Percentiles rank a stretch among this genome's conserved stretches.
phyloP scores from a whole-genome alignment of 2,329 filamentous ascomycete species.

The Fusarium luffae region DNA sequence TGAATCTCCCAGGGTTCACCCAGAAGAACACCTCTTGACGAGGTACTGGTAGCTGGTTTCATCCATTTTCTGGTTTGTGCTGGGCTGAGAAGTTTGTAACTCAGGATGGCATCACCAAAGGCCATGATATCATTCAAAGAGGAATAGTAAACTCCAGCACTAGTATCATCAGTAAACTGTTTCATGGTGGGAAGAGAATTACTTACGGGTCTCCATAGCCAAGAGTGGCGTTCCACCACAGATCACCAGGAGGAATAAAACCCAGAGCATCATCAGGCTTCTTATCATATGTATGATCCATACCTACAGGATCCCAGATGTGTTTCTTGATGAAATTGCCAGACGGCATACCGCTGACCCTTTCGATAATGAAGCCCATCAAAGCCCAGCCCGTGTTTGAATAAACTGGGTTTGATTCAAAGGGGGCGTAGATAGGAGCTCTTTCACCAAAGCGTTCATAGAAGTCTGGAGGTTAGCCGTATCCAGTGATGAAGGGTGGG shows the following conservation, averaged over 20 bases:
- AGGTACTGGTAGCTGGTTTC: conserved; percentile 6
- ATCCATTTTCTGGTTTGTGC: conserved; percentile 16
- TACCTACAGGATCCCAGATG: conserved; percentile 13
- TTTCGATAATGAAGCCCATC: conserved; percentile 15
- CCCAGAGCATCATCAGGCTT: conserved; percentile 10
- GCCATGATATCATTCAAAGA: conserved; percentile 11
- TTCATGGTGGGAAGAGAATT: fast-evolving
- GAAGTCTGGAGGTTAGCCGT: neutral
- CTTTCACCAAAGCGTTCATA: conserved; percentile 13
- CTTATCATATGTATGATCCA: neutral
- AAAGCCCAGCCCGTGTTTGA: conserved; percentile 6
- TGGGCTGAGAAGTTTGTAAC: neutral
- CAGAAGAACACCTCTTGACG: neutral
- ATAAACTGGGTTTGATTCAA: conserved; percentile 1
- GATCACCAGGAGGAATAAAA: neutral
- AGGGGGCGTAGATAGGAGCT: conserved; percentile 9
- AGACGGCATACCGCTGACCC: conserved; percentile 12
- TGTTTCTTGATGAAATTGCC: conserved; percentile 14
- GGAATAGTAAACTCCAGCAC: conserved; percentile 17
- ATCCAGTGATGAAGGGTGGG: fast-evolving
- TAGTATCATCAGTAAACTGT: neutral
- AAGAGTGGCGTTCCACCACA: conserved; percentile 28
- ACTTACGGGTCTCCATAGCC: conserved; percentile 18
- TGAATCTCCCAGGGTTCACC: conserved; percentile 19
- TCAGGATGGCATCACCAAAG: conserved; percentile 3